Percentiles rank a stretch among this genome's conserved stretches.
These are phyloP conservation scores for Phaeophleospora eucalypticola DNA, from an alignment of 2,329 filamentous ascomycete species.

Conservation along the genomic window DNA sequence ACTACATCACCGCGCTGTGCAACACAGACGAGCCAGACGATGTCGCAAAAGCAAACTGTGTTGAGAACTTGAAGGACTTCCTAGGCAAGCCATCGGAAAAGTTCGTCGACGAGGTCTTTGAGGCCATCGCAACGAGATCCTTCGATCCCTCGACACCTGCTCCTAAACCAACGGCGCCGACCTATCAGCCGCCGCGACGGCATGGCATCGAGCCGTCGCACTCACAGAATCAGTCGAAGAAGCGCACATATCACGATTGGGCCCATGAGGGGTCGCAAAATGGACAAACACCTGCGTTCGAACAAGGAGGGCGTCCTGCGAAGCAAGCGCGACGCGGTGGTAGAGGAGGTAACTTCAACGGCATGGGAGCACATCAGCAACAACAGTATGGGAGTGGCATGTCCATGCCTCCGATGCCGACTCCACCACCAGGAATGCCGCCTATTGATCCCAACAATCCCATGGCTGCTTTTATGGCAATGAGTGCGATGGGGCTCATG, in stretches of 20 bases:
- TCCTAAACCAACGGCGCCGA: constrained; percentile 14
- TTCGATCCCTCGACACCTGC: constrained; percentile 30
- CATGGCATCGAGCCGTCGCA: constrained; percentile 26
- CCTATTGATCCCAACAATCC: constrained; percentile 58
- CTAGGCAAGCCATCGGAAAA: constrained; percentile 59
- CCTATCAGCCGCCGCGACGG: constrained; percentile 13
- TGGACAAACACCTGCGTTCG: constrained; percentile 28
- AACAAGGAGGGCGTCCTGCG: constrained; percentile 43
- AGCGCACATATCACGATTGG: constrained; percentile 55
- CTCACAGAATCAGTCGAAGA: constrained; percentile 41
- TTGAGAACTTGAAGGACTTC: constrained; percentile 71
- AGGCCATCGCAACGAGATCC: constrained; percentile 57
- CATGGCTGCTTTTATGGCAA: constrained; percentile 58
- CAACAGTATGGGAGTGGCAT: constrained; percentile 6
- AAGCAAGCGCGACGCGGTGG: constrained; percentile 60
- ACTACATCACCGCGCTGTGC: constrained; percentile 42
- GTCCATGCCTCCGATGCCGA: constrained; percentile 35
- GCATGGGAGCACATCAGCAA: constrained; percentile 4
- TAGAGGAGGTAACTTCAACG: constrained; percentile 31
- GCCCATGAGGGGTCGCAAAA: constrained; percentile 46
- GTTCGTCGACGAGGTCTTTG: constrained; percentile 70
- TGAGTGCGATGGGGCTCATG: constrained; percentile 53
- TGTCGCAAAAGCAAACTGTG: constrained; percentile 63
- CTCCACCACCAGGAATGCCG: constrained; percentile 44
- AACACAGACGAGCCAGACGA: constrained; percentile 60